Evolutionary conservation across 495 filamentous ascomycete genomes (phyloP), one percentile per base, ranked within the genome.

Genomic region (Penicillium pancosmium): DNA sequence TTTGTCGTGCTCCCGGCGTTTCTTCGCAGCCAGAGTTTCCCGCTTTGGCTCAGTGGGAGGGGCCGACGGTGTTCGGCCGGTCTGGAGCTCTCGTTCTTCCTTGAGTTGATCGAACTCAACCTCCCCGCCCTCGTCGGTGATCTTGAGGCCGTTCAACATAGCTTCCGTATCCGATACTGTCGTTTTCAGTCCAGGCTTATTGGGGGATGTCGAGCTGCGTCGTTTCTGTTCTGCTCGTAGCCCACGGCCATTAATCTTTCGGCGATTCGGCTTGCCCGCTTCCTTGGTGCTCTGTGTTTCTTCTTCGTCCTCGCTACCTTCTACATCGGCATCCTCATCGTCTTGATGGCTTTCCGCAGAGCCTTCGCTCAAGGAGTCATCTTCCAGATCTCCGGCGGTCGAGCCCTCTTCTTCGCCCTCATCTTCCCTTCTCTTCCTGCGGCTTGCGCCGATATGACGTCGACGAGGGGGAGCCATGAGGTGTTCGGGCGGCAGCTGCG

Each of bases 1-100:
- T 65, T 96, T 91, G 44, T 97, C 93, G 65, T 96, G 90, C 63
- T 97, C 93, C 52, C 88, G 86, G 52, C 91, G 86, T 73, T 88
- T 86, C 55, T 82, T 80, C 48, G 94, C 89, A 54, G 83, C 81
- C 38, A 83, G 71, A 16, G 79, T 78, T 59, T 88, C 71, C 52
- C 71, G 66, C 60, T 67, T 74, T 7, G 67, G 60, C 53, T 76
- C 76, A 13, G 71, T 68, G 15, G 76, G 72, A 47, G 77, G 73
- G 46, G 78, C 75, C 15, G 75, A 77, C n/a, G 72, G 71, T 10
- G 69, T 72, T 59, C 71, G 69, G 50, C 59, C 68, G 12, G 61
- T 64, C 33, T 61, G 63, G 19, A 70, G 62, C 40, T 69, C 65
- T 38, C 60, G 61, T 23, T 73, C 68, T 47, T 73, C 71, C 34